Base-by-base conservation (phyloP, 352 stramenopile species). In the Thalassiosira oceanica region DNA sequence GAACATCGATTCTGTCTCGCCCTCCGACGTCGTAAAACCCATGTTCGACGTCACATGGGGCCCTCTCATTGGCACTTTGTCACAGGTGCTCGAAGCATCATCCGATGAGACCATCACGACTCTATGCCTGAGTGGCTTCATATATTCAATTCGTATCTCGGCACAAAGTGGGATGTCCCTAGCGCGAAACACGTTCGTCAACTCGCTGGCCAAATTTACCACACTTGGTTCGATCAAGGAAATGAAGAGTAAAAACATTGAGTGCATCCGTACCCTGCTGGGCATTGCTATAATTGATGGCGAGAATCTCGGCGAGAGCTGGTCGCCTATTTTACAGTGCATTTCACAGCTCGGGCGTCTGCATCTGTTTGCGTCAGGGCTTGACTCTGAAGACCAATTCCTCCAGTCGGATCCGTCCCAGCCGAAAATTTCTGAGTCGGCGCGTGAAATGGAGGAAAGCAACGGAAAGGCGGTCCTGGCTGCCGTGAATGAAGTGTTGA, bases 1-100 rank as follows among this genome's bases (percentile, higher is more conserved):
- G 21, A 26, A 54, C 2, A 73, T 60, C 11, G 79, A 93, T 62
- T 72, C 70, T 29, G 72, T 87, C 11, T 76, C 69, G 35, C 85
- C 83, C 31, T 57, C 66, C 24, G 82, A 89, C 61, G 80, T 87
- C 39, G 85, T 94, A 1, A 91, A 86, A 21, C 94, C 96, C 2
- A 99, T 99, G 97, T 99, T 99, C 70, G 95, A 99, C 81, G 97
- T 98, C 0, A 93, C 97, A 0, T 99, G 97, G 96, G 96, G 95
- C 23, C 94, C 96, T 35, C 80, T 98, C 23, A 86, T 99, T 42
- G 96, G 94, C 36, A 95, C 92, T 36, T 96, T 98, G 50, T 98
- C 94, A 1, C 94, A 99, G 67, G 96, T 98, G 23, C 92, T 99
- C 21, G 94, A 99, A 80, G 94, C 85, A 48, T 94, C 89, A 1